Evolutionary conservation across 768 basidiomycete species (phyloP).

Genomic region (Cubamyces sp.): DNA sequence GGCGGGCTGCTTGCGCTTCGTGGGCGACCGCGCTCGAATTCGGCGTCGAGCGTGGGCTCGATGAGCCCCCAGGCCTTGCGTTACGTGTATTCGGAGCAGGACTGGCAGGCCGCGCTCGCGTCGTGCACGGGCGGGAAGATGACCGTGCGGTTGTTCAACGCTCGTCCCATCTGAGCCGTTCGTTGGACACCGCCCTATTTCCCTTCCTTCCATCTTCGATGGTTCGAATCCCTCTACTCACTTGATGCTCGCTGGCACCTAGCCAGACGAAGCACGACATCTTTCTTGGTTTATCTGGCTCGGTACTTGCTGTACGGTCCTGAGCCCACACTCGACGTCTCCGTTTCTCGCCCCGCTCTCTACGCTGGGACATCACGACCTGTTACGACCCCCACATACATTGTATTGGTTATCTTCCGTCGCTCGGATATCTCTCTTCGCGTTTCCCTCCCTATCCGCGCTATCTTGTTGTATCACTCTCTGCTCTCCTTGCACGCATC

Average conservation of each 20-base stretch:
- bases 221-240: too few species aligned
- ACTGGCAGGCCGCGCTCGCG: constrained; percentile 59
- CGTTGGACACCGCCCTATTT: not conserved
- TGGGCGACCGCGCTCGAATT: constrained; percentile 38
- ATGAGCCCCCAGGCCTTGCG: constrained; percentile 36
- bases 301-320: too few species aligned
- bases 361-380: not conserved
- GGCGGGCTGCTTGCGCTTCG: constrained; percentile 7
- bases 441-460: not conserved
- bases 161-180: constrained; percentile 17
- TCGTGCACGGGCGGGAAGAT: constrained; percentile 54
- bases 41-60: constrained; percentile 37
- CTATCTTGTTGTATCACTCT: not conserved
- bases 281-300: too few species aligned
- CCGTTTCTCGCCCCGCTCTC: not conserved
- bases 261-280: too few species aligned
- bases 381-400: not conserved
- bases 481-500: not conserved
- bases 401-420: not conserved
- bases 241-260: too few species aligned
- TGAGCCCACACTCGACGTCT: not conserved
- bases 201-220: too few species aligned
- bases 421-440: not conserved
- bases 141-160: constrained; percentile 57
- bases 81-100: constrained; percentile 56